phyloP scores from a whole-genome alignment of 2,329 filamentous ascomycete genomes.

The Xylariaceae sp. region DNA sequence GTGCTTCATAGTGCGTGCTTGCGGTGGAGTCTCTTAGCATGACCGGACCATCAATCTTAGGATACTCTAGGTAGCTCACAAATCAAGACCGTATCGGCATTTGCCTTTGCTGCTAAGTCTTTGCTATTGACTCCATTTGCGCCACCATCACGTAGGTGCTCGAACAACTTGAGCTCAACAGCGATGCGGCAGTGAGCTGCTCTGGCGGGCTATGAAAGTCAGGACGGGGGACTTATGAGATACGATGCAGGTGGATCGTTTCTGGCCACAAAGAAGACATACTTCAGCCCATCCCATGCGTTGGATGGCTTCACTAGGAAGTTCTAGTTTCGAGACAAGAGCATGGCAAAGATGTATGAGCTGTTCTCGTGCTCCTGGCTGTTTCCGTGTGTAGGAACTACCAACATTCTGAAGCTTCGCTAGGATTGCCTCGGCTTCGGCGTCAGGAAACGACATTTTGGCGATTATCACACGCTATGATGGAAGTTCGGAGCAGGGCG shows the following conservation, averaged over 20 bases:
- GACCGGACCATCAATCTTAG: no score
- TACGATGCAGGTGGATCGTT: no score
- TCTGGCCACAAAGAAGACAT: constrained; percentile 4
- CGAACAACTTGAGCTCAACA: constrained; percentile 34
- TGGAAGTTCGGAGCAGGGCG: no score
- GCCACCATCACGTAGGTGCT: constrained; percentile 28
- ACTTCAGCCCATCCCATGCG: constrained; percentile 39
- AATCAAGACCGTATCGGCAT: constrained; percentile 26
- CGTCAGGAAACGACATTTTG: no score
- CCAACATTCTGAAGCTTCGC: no score
- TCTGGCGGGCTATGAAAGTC: constrained; percentile 29
- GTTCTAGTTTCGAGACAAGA: constrained; percentile 33
- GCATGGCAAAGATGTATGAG: constrained; percentile 35
- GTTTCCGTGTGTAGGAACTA: no score
- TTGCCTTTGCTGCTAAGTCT: constrained; percentile 29
- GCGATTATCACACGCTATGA: no score
- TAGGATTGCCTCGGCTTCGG: no score
- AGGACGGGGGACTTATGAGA: not conserved
- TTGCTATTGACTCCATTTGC: constrained; percentile 21
- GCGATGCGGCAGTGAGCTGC: constrained; percentile 35
- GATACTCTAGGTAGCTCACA: constrained; percentile 4
- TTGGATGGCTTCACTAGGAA: constrained; percentile 35
- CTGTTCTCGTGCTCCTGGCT: constrained; percentile 33
- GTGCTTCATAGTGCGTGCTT: constrained; percentile 32
- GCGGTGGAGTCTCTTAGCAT: not conserved